Percentiles rank a stretch among this genome's conserved stretches.
Conservation (phyloP, 1,284 basidiomycete genomes). For the Austroboletus novae-zelandiae region DNA sequence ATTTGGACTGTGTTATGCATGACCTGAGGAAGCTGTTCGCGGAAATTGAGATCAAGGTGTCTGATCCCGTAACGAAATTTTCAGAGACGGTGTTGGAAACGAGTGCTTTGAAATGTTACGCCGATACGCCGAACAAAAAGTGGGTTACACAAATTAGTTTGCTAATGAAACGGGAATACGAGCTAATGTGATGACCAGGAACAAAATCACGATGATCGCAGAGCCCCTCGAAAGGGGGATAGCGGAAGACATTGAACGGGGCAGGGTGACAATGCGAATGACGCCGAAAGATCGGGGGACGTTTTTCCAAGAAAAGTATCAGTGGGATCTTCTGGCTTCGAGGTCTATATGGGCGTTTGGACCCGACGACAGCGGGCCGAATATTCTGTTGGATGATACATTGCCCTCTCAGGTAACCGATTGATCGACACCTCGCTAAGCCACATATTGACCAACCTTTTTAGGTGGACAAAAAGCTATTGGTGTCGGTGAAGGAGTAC, state of each 20-base stretch:
- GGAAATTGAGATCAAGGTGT: slow-evolving; percentile 99
- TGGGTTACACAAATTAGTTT: slow-evolving; percentile 37
- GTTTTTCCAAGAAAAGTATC: slow-evolving; percentile 94
- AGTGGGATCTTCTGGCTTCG: slow-evolving; percentile 97
- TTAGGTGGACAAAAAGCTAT: slow-evolving; percentile 89
- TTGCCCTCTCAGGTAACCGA: slow-evolving; percentile 80
- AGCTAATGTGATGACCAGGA: slow-evolving; percentile 49
- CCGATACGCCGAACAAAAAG: slow-evolving; percentile 99
- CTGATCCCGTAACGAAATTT: slow-evolving; percentile 98
- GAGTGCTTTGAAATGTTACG: slow-evolving; percentile 96
- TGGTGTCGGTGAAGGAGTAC: slow-evolving; percentile 89
- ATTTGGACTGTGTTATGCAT: slow-evolving; percentile 96
- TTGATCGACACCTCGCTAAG: neutral
- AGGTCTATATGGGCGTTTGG: slow-evolving; percentile 99
- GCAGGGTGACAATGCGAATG: slow-evolving; percentile 91
- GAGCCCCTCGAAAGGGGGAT: slow-evolving; percentile 93
- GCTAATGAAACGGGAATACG: slow-evolving; percentile 2
- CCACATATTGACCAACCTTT: slow-evolving; percentile 2
- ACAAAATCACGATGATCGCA: slow-evolving; percentile 97
- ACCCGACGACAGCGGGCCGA: slow-evolving; percentile 92
- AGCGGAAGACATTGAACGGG: slow-evolving; percentile 91
- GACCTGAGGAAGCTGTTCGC: slow-evolving; percentile 91
- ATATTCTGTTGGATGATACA: slow-evolving; percentile 94
- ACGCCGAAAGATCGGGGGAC: slow-evolving; percentile 89
- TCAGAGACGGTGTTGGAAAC: slow-evolving; percentile 99